Evolutionary conservation across 345 rosid genomes (phyloP), one percentile per base, ranked within the genome.

Genomic region (Microcos paniculata): DNA sequence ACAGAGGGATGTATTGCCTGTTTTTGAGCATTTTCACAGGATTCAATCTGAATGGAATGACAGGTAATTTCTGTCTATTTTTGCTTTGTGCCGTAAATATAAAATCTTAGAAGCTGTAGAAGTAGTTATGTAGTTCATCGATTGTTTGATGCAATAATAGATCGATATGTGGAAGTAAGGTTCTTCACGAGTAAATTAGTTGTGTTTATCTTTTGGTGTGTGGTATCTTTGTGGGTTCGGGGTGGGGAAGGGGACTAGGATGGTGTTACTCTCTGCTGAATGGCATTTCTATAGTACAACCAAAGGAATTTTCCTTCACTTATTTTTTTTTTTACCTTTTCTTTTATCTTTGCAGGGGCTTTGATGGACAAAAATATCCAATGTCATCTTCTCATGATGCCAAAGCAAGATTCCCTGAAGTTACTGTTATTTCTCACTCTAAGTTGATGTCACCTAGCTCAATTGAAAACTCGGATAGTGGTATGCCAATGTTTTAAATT

Each of bases 1-100:
- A 80, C 85, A 85, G 30, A 96, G 88, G 84, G 97, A 94, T 83
- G 79, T 90, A 16, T 82, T 96, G 70, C 98, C 99, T 28, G 88
- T 91, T 83, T 92, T 88, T 74, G 91, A 94, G 70, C 84, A 88
- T 82, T 94, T 91, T 76, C 93, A 87, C 63, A 80, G 87, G 80
- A 78, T 84, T 77, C 80, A 80, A 73, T 59, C 87, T 49, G 81
- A 65, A 73, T 86, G 92, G 94, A 87, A 79, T 74, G 85, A 82
- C 71, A 80, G 94, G 99, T 93, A 82, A 70, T 63, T 48, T 75
- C 69, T 26, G 30, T 11, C 16, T 52, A 33, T 19, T 33, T 63
- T 64, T n/a, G 24, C 71, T 18, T 15, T 46, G 4, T 45, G 52
- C 51, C 55, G 3, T 62, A 24, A 18, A 16, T 31, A 18, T 63